Evolutionary conservation across 768 basidiomycete species (phyloP).

Genomic region (Lentinula boryana): DNA sequence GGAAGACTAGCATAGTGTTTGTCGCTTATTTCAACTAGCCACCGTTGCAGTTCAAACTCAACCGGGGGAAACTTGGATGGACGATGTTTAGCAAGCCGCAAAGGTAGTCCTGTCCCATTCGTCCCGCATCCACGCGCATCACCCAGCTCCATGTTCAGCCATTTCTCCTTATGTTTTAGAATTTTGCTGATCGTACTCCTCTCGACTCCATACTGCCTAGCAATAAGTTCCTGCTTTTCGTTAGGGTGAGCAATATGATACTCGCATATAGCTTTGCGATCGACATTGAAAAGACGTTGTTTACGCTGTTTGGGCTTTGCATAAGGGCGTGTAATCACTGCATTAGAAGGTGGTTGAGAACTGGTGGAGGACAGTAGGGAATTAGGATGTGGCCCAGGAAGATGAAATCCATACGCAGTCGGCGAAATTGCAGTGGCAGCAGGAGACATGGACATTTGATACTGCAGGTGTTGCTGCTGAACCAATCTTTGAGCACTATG

Average conservation of each 20-base stretch:
- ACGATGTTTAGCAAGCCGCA: conserved; percentile 60
- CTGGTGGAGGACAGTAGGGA: not conserved
- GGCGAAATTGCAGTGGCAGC: not conserved
- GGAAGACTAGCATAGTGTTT: conserved; percentile 1
- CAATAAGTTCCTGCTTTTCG: conserved; percentile 55
- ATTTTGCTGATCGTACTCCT: conserved; percentile 67
- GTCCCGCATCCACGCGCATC: conserved; percentile 29
- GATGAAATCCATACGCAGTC: not conserved
- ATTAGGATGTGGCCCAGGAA: not conserved
- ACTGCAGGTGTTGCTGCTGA: not conserved
- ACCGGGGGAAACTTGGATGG: conserved; percentile 79
- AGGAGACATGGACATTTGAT: not conserved
- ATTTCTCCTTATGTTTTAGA: conserved; percentile 52
- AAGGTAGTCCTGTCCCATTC: not conserved
- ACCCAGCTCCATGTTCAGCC: conserved; percentile 60
- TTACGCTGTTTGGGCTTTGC: conserved; percentile 19
- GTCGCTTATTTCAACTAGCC: conserved; percentile 35
- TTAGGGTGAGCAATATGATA: conserved; percentile 43
- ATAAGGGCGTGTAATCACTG: not conserved
- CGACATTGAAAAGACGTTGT: conserved; percentile 46
- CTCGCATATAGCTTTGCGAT: conserved; percentile 51
- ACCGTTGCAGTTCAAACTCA: conserved; percentile 56
- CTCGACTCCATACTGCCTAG: conserved; percentile 33
- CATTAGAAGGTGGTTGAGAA: not conserved
- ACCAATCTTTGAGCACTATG: not conserved